Evolutionary conservation across 139 green algal species (phyloP), one percentile per base, ranked within the genome.

Genomic region (Tetradesmus obliquus): DNA sequence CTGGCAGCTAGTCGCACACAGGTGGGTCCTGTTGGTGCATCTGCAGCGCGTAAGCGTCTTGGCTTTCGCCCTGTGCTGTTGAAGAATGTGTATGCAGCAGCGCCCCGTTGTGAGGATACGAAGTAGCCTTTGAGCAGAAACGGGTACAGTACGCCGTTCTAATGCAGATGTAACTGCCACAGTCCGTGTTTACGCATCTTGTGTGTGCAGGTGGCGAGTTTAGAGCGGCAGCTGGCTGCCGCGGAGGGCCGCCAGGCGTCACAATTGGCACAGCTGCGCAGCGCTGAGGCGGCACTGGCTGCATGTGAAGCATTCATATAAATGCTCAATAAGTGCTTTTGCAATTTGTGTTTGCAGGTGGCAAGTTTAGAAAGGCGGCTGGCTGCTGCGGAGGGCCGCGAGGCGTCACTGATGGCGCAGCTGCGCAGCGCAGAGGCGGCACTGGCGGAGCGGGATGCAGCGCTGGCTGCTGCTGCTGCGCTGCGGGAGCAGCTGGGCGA

Each of bases 401-500:
- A 94, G 83, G 91, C 54, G 3, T 58, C 76, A 86, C 87, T 95
- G 53, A 91, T 94, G 91, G 86, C 89, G 32, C 5, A 95, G 91
- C 81, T 96, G 53, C 89, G 93, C 7, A 90, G 93, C 53, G 60
- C 92, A 60, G 94, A 96, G 89, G 87, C 84, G 1, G 80, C 62
- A 45, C 90, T 58, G 53, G 92, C 71, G 9, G 88, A 94, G 87
- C 20, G 81, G 58, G 82, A 91, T 19, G 24, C 82, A 57, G 57
- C 90, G 84, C 55, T 88, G 12, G 93, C 88, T 8, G 60, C 66
- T n/a, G 89, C 87, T 71, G 79, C 89, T 32, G 88, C 86, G 17
- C 91, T 97, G 55, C 80, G 91, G n/a, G 93, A 95, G 51, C 93
- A 89, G 60, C 90, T 97, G 84, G 71, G 90, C 8, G 95, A 96